These are phyloP conservation scores for Ballota nigra DNA, from an alignment of 257 asterid genomes.

Conservation along the genomic window DNA sequence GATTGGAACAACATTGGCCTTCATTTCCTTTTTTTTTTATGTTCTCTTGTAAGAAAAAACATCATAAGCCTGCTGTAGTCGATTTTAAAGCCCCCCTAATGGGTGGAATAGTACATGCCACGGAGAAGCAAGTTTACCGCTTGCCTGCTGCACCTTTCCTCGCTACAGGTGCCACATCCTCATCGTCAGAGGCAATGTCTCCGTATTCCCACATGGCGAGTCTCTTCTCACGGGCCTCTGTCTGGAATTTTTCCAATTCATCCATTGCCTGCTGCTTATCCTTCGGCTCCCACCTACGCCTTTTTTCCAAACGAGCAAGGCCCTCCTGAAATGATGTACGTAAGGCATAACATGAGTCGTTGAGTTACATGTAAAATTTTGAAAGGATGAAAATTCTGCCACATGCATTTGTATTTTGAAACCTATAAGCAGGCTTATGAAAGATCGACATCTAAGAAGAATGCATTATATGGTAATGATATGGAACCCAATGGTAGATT, in stretches of 20 bases:
- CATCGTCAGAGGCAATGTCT: slow-evolving; percentile 89
- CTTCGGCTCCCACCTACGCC: slow-evolving; percentile 72
- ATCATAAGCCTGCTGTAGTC: slow-evolving; percentile 34
- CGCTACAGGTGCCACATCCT: slow-evolving; percentile 58
- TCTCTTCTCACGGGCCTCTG: slow-evolving; percentile 69
- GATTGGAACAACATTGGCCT: slow-evolving; percentile 24
- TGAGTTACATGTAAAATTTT: background rate
- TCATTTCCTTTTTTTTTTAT: slow-evolving; percentile 14
- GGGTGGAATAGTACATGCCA: slow-evolving; percentile 36
- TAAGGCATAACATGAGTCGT: background rate
- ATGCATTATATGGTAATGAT: too few relatives aligned
- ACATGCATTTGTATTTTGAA: too few relatives aligned
- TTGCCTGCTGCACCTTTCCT: slow-evolving; percentile 75
- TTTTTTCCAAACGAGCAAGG: slow-evolving; percentile 87
- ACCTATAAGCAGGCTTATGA: too few relatives aligned
- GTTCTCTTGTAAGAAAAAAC: slow-evolving; percentile 25
- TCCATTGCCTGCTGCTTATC: slow-evolving; percentile 62
- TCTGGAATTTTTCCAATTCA: slow-evolving; percentile 73
- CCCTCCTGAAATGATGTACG: slow-evolving; percentile 65
- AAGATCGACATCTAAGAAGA: too few relatives aligned
- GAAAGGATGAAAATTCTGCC: too few relatives aligned
- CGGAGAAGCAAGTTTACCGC: slow-evolving; percentile 37
- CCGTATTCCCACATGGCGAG: slow-evolving; percentile 98
- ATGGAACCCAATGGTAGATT: too few relatives aligned
- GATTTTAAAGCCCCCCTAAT: background rate